These are phyloP conservation scores for Hymenoscyphus salicellus DNA, from an alignment of 2,329 filamentous ascomycete species.

Conservation along the genomic window DNA sequence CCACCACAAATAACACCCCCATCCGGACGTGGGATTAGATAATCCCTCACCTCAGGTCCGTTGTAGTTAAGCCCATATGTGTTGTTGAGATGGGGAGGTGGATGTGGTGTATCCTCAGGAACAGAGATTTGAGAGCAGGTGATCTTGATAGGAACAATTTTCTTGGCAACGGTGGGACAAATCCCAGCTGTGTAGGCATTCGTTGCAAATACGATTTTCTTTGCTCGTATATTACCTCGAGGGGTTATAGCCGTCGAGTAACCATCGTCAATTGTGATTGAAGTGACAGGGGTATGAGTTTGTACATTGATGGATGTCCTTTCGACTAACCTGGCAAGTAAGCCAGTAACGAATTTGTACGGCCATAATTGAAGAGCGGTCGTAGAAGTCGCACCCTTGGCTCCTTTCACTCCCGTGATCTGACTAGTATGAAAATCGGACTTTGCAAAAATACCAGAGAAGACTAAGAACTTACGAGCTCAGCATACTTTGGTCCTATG, in stretches of 20 bases:
- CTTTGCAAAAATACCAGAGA: too few species aligned
- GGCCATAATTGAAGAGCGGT: slow-evolving; percentile 45
- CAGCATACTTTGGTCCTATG: too few species aligned
- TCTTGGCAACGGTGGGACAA: slow-evolving; percentile 46
- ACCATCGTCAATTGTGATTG: slow-evolving; percentile 21
- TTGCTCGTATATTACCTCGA: slow-evolving; percentile 52
- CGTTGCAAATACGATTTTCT: slow-evolving; percentile 59
- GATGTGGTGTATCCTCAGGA: slow-evolving; percentile 22
- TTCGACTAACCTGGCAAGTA: slow-evolving; percentile 44
- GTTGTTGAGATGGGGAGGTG: slow-evolving; percentile 33
- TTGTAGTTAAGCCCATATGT: slow-evolving; percentile 41
- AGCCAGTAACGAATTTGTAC: slow-evolving; percentile 56
- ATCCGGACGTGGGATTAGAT: slow-evolving; percentile 32
- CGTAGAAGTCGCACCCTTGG: slow-evolving; percentile 10
- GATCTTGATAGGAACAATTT: slow-evolving; percentile 59
- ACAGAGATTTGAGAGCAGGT: slow-evolving; percentile 35
- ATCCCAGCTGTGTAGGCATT: slow-evolving; percentile 66
- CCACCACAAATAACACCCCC: slow-evolving; percentile 40
- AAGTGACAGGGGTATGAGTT: slow-evolving; percentile 47
- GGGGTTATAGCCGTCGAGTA: slow-evolving; percentile 50
- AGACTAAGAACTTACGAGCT: too few species aligned
- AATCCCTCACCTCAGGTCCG: slow-evolving; percentile 16
- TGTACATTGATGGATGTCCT: slow-evolving; percentile 48
- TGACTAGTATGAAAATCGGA: slow-evolving; percentile 4
- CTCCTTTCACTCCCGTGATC: slow-evolving; percentile 23